Base-by-base conservation (phyloP, 768 basidiomycete genomes). In the Dentipellis sp. region DNA sequence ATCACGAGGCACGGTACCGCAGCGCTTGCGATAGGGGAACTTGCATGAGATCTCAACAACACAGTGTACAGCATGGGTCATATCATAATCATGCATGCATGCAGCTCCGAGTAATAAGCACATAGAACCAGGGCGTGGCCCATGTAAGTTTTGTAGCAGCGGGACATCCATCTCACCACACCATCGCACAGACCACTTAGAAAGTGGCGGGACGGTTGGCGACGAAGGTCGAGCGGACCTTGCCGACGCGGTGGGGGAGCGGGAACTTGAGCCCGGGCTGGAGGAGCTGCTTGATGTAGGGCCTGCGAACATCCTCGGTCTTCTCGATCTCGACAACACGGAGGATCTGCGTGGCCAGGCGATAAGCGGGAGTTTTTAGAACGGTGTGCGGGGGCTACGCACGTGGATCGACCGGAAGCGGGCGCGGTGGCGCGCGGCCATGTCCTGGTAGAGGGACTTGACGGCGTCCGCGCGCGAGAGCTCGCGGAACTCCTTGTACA, bases 401-500 rank as follows among this genome's bases (percentile, higher is more conserved):
- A 94, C 91, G 74, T 95, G 94, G 73, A 98, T 94, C 46, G 92
- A 97, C 74, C 95, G 83, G 87, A 98, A 97, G 71, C 97, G 93
- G 62, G 97, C 97, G 75, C 95, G 93, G 75, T 99, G 95, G 64
- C 94, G 83, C 60, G 97, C 94, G 67, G 97, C 92, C 95, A 99
- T 97, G 75, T 98, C 95, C 78, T 98, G 95, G 84, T 98, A 98
- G 71, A 97, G 74, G 65, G 86, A 80, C 81, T 90, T 94, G 71
- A 98, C 97, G 56, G 97, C 95, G 70, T 91, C 94, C 58, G 91
- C 86, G 62, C 97, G 87, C 64, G 80, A 80, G 65, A 99, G 86
- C 66, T 98, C 95, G 68, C 94, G 91, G 88, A 91, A 97, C 74
- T 91, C 89, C 83, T 94, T 94, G 89, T 97, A 97, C 94, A 97